phyloP scores from a whole-genome alignment of 495 filamentous ascomycete genomes.

The Sordaria brevicollis region DNA sequence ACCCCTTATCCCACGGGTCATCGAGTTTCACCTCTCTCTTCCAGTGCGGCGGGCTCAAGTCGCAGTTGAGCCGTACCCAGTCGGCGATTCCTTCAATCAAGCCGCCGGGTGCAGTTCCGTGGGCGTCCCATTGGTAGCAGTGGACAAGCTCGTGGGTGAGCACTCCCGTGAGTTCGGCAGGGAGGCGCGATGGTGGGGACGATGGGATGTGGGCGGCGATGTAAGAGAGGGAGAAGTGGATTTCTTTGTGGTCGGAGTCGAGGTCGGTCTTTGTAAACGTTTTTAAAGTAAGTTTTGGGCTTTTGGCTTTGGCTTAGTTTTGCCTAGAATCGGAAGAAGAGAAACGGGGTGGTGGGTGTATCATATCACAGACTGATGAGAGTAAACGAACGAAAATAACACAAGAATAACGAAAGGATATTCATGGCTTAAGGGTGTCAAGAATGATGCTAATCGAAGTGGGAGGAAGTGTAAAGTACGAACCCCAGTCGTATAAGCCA shows the following conservation, averaged over 20 bases:
- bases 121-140: conserved; percentile 78
- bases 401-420: background rate
- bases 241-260: conserved; percentile 87
- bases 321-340: too few relatives aligned
- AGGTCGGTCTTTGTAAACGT: conserved; percentile 58
- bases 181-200: conserved; percentile 15
- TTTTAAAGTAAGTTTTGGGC: too few relatives aligned
- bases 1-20: conserved; percentile 73
- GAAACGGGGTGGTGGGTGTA: background rate
- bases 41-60: conserved; percentile 79
- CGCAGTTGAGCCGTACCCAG: conserved; percentile 73
- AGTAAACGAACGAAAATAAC: background rate
- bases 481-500: conserved; percentile 78
- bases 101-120: conserved; percentile 57
- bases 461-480: background rate
- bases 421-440: too few relatives aligned
- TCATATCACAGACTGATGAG: background rate
- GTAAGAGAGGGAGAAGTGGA: conserved; percentile 77
- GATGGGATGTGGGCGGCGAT: conserved; percentile 38
- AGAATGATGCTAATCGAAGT: too few relatives aligned
- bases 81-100: conserved; percentile 91
- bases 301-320: too few relatives aligned
- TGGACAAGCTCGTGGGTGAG: conserved; percentile 91
- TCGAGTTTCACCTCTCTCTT: conserved; percentile 31
- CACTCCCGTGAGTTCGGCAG: conserved; percentile 72